A percentile compares a stretch with the other conserved stretches of the same genome.
These are phyloP conservation scores for Protomyces macrosporus DNA, from an alignment of 1,139 yeast species.

Conservation along the genomic window DNA sequence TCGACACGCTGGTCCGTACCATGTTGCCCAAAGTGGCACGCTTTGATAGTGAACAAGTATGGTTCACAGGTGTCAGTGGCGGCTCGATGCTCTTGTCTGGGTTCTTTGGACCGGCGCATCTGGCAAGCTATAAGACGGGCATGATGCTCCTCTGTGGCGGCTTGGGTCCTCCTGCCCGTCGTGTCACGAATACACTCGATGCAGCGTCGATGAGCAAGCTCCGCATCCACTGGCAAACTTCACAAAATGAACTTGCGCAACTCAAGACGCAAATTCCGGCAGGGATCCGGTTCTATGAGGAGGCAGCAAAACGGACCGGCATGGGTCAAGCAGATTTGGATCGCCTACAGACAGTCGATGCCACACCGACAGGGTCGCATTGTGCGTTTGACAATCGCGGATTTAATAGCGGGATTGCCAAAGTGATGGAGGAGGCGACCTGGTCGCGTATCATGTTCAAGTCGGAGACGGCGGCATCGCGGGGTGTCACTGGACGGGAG, in stretches of 20 bases:
- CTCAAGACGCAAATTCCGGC: conserved; percentile 14
- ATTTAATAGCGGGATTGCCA: conserved; percentile 17
- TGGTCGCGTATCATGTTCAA: not conserved
- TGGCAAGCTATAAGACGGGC: conserved; percentile 20
- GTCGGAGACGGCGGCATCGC: not conserved
- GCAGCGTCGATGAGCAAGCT: not conserved
- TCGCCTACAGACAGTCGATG: conserved; percentile 16
- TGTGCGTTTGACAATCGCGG: conserved; percentile 19
- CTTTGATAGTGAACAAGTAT: conserved; percentile 2
- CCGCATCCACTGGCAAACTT: conserved; percentile 13
- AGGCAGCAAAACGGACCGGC: conserved; percentile 5
- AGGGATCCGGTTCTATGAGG: conserved; percentile 11
- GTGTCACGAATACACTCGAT: conserved; percentile 11
- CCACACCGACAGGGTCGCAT: conserved; percentile 18
- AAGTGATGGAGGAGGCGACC: not conserved
- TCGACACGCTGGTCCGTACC: conserved; percentile 9
- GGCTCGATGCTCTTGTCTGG: conserved; percentile 13
- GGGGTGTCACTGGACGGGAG: not conserved
- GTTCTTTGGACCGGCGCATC: conserved; percentile 8
- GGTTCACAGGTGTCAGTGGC: conserved; percentile 21
- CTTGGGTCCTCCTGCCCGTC: conserved; percentile 8
- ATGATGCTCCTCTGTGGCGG: conserved; percentile 23
- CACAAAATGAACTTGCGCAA: conserved; percentile 13
- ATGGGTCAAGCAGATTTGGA: not conserved
- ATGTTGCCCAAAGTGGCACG: not conserved